Evolutionary conservation across 1,284 basidiomycete genomes (phyloP).

Genomic region (Boletellus dicymbophilus): DNA sequence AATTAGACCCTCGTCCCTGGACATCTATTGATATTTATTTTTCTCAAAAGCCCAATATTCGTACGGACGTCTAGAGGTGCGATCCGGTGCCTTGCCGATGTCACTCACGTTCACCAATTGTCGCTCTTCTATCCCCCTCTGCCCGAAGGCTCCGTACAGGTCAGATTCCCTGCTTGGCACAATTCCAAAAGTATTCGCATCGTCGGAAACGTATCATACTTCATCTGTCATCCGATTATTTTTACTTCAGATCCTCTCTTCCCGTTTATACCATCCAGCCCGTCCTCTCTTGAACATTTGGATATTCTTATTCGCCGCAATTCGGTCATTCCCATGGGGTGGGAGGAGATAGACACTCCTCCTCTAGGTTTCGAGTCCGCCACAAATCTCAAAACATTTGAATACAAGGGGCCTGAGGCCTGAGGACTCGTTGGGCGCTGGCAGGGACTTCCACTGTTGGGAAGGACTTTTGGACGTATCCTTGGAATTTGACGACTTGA

Average conservation of each 20-base stretch:
- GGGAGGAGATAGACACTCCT: not conserved
- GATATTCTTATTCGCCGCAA: not conserved
- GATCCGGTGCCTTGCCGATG: no score
- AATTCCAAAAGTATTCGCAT: constrained; percentile 7
- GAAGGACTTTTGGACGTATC: constrained; percentile 13
- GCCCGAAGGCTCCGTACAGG: no score
- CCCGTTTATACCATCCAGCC: constrained; percentile 13
- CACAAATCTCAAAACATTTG: constrained; percentile 16
- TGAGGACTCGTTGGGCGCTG: not conserved
- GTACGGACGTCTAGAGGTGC: no score
- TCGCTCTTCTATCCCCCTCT: no score
- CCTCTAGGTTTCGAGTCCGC: constrained; percentile 8
- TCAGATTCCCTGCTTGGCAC: constrained; percentile 13
- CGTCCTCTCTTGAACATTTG: constrained; percentile 12
- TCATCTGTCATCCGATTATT: constrained; percentile 6
- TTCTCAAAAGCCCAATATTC: no score
- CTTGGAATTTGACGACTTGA: constrained; percentile 11
- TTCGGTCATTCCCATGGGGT: no score
- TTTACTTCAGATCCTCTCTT: constrained; percentile 9
- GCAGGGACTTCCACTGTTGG: constrained; percentile 10
- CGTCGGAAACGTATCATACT: constrained; percentile 20
- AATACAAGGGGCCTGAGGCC: constrained; percentile 12
- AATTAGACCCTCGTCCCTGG: no score
- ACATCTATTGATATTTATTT: no score
- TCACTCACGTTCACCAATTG: no score